Evolutionary conservation across 2,329 filamentous ascomycete genomes (phyloP), one percentile per base, ranked within the genome.

Genomic region (Tolypocladium album): DNA sequence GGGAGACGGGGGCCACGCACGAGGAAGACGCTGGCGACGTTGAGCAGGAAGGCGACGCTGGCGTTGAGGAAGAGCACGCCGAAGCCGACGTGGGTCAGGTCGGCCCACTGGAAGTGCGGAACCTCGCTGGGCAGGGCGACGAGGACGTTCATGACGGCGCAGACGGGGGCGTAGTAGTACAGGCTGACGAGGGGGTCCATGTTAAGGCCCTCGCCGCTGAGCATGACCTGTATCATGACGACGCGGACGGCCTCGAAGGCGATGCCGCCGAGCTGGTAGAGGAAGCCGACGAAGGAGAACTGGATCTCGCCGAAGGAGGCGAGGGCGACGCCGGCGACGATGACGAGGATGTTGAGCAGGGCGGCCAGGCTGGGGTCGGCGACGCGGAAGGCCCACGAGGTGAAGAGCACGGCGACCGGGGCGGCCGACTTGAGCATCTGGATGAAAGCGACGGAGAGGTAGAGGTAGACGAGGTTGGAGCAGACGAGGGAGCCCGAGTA

Each of bases 141-240:
- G 43, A 88, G 66, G 60, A 88, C 78, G 76, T 95, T 95, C 86
- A 92, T 91, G 67, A 87, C 74, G 56, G 89, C 88, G 74, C 90
- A 95, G 56, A 91, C 86, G 6, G 90, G 90, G 0, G 90, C 91
- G 70, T 90, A 95, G 79, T 95, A 95, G 81, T 95, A 95, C 27
- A 95, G 82, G 39, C 89, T 90, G 63, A 94, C 90, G 42, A 96
- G 82, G 42, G 90, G 90, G 69, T 94, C 89, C 90, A 95, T 94
- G 79, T 90, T 90, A 77, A 89, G 73, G 53, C 91, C 89, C 57
- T 88, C 82, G 40, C 82, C 86, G 70, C 86, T 89, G 58, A 96
- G 83, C 67, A 96, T 80, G 62, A 88, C 85, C 76, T 95, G 88
- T 60, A 94, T 89, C 88, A 95, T 90, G 75, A 92, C 87, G 64